phyloP scores from a whole-genome alignment of 2,329 filamentous ascomycete species.

The Ophiocordyceps australis region DNA sequence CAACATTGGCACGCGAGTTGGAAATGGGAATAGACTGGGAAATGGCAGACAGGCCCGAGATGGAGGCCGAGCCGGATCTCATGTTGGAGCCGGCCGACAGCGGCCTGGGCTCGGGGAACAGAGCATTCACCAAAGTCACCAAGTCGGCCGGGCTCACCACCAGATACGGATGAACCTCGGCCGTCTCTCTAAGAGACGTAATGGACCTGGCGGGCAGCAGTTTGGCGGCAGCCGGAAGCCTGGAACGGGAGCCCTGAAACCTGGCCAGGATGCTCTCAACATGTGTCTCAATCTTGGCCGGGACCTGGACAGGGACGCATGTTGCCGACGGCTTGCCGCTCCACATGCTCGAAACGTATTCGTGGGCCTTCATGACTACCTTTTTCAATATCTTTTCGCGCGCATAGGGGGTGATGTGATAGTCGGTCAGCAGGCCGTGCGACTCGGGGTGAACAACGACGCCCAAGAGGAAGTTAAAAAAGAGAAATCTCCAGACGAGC shows the following conservation, averaged over 20 bases:
- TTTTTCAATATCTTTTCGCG: conserved; percentile 67
- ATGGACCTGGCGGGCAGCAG: conserved; percentile 55
- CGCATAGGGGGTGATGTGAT: conserved; percentile 82
- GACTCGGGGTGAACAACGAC: conserved; percentile 81
- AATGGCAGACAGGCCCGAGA: conserved; percentile 47
- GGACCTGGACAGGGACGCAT: conserved; percentile 23
- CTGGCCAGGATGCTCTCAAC: conserved; percentile 54
- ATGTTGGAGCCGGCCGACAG: conserved; percentile 43
- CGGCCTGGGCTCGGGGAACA: conserved; percentile 61
- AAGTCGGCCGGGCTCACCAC: conserved; percentile 67
- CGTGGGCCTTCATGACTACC: conserved; percentile 64
- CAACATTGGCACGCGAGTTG: conserved; percentile 28
- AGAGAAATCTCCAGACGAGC: conserved; percentile 82
- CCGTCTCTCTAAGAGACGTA: conserved; percentile 56
- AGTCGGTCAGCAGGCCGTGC: conserved; percentile 62
- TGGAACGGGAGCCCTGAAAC: conserved; percentile 35
- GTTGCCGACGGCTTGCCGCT: conserved; percentile 45
- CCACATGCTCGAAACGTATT: conserved; percentile 64
- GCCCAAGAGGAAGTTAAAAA: conserved; percentile 69
- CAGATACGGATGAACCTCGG: conserved; percentile 62
- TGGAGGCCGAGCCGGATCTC: conserved; percentile 48
- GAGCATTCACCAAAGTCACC: conserved; percentile 60
- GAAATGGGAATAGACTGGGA: conserved; percentile 51
- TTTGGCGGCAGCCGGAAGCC: conserved; percentile 32
- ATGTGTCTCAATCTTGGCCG: conserved; percentile 44